Base-by-base conservation (phyloP, 352 stramenopile species). In the Phytophthora tentaculata region DNA sequence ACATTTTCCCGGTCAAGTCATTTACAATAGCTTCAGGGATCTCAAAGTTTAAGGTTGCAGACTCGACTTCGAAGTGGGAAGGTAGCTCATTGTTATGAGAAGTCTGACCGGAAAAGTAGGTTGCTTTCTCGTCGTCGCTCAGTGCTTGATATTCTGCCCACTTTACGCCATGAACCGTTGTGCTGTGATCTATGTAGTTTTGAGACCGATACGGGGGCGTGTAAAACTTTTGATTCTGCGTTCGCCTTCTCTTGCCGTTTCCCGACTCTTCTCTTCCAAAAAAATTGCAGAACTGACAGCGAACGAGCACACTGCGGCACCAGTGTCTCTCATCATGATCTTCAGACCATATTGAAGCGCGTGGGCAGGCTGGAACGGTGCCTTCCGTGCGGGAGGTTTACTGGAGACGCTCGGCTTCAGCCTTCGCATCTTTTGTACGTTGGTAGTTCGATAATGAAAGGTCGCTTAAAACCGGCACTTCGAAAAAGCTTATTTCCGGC, bases 311-410 rank as follows among this genome's bases (percentile, higher is more conserved):
- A 58, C 29, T 6, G 3, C 12, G 6, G 32, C 29, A 23, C 7
- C 10, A 1, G 32, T 58, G 16, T 58, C 52, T 16, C 32, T 29
- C 20, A 23, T 37, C 2, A 3, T 35, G 9, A 58, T 17, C 23
- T 14, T 20, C 16, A 58, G 29, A 12, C 52, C 52, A 49, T 58
- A 58, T 8, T 49, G 52, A 5, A 58, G 5, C n/a, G 32, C 20
- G 7, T 58, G 32, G 9, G 52, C 32, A 8, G 52, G 52, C 13
- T 58, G 52, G 35, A 49, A 58, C 4, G 52, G 32, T 49, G 52
- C 29, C 13, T 48, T 49, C 13, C 52, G 52, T 5, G 35, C 35
- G 20, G n/a, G n/a, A n/a, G n/a, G n/a, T n/a, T n/a, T n/a, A n/a
- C n/a, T n/a, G 52, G 35, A 16, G 52, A 47, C 50, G 50, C 26